phyloP scores from a whole-genome alignment of 1,139 yeast genomes.

The Citeromyces hawaiiensis region DNA sequence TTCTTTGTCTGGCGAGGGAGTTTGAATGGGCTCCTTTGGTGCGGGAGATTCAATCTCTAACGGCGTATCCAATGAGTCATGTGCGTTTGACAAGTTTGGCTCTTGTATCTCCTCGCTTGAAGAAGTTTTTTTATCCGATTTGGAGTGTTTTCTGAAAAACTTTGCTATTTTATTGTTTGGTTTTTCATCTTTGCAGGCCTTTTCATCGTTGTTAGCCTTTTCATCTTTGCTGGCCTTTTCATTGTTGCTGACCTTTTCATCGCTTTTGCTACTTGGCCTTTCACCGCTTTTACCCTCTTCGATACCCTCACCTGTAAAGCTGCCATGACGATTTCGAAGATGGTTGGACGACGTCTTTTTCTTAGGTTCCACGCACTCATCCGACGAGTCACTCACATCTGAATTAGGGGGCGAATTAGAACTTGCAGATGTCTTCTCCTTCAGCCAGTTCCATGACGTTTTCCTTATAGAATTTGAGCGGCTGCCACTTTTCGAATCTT shows the following conservation, averaged over 20 bases:
- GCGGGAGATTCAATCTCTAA: background rate
- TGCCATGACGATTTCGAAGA: background rate
- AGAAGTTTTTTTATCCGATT: background rate
- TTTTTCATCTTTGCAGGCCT: background rate
- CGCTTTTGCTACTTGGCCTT: too few relatives aligned
- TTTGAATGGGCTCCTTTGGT: background rate
- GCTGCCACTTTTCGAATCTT: too few relatives aligned
- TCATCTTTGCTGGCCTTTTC: too few relatives aligned
- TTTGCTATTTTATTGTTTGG: background rate
- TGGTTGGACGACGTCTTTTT: background rate
- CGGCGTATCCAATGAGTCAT: background rate
- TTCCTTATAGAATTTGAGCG: constrained; percentile 5
- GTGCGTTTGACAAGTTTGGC: background rate
- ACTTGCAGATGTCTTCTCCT: constrained; percentile 6
- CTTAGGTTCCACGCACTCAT: background rate
- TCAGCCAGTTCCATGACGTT: constrained; percentile 13
- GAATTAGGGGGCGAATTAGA: background rate
- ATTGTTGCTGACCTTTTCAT: too few relatives aligned
- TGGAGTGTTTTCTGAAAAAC: background rate
- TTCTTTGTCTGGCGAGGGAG: too few relatives aligned
- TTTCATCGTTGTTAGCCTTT: background rate
- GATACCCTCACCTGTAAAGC: background rate
- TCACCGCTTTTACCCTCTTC: too few relatives aligned
- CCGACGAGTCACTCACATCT: too few relatives aligned
- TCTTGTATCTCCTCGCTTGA: background rate